Evolutionary conservation across 2,329 filamentous ascomycete species (phyloP).

Genomic region (Capronia americana): DNA sequence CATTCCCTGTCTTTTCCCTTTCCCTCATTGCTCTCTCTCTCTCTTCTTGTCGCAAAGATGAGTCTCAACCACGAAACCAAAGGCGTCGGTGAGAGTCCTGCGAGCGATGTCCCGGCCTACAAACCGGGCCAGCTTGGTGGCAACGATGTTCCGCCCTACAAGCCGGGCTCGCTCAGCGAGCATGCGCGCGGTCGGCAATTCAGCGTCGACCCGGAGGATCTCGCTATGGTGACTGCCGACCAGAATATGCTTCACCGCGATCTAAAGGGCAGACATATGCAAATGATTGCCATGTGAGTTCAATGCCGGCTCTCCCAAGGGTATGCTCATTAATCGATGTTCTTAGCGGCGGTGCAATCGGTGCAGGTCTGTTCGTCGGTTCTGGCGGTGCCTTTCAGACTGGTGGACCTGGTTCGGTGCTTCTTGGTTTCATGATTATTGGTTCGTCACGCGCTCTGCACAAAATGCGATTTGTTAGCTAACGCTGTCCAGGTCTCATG

Average conservation of each 20-base stretch:
- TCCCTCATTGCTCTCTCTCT: constrained; percentile 16
- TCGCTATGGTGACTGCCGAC: constrained; percentile 27
- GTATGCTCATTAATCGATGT: constrained; percentile 27
- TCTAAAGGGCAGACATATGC: constrained; percentile 37
- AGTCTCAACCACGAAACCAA: constrained; percentile 30
- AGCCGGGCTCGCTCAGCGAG: constrained; percentile 8
- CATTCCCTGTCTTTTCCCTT: constrained; percentile 10
- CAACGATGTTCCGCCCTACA: constrained; percentile 15
- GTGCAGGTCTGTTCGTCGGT: constrained; percentile 52
- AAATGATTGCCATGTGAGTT: constrained; percentile 51
- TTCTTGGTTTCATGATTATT: constrained; percentile 59
- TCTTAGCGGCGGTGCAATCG: constrained; percentile 42
- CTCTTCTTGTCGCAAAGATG: constrained; percentile 30
- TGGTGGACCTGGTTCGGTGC: constrained; percentile 48
- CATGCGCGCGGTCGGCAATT: constrained; percentile 36
- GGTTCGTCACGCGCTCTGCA: constrained; percentile 44
- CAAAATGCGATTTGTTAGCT: constrained; percentile 36
- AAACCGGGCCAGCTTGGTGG: constrained; percentile 1
- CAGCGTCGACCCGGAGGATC: constrained; percentile 35
- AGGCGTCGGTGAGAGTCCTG: constrained; percentile 26
- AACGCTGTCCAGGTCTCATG: constrained; percentile 48
- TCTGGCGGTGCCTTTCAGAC: constrained; percentile 47
- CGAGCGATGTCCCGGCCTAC: constrained; percentile 14
- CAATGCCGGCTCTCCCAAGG: constrained; percentile 7
- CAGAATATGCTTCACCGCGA: constrained; percentile 35